Base-by-base conservation (phyloP, 371 early-diverging fungal genomes). In the Lichtheimia hyalospora region DNA sequence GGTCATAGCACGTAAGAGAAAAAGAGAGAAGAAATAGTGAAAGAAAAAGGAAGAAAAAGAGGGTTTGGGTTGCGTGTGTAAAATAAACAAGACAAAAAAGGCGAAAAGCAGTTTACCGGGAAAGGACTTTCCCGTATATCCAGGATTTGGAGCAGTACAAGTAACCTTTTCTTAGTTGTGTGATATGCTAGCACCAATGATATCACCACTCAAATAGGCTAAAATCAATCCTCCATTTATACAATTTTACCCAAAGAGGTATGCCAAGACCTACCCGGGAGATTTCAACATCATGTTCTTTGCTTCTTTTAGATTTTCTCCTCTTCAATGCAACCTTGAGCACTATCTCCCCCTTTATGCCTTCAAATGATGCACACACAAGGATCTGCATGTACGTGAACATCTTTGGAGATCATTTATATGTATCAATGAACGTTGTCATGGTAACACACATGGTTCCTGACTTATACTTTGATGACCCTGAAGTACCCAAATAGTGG, bases 251-350 rank as follows among this genome's bases (percentile, higher is more conserved):
- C 58, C 49, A 60, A 64, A 64, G 60, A 39, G 60, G 65, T 52
- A 64, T 64, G 65, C 65, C 65, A 64, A 64, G 65, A 64, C 56
- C 42, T 60, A 39, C 56, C 57, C 60, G 43, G 60, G 63, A n/a
- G 46, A 46, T 46, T 46, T n/a, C 46, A 18, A n/a, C 46, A 46
- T n/a, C 46, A 46, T 46, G 12, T 46, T 46, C 21, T 16, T 46
- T n/a, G 46, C 21, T 46, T 34, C 34, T 34, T 34, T 34, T 34
- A 34, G 34, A 8, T 10, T 34, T 8, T 4, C 34, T 34, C 34
- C 34, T 34, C 34, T 34, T 8, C 10, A 34, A 34, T 34, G 10
- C 34, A 8, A 34, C 10, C 34, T 34, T 10, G 34, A 7, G 27
- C 27, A 27, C 27, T 0, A 27, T 8, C 10, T 34, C 34, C 34